These are phyloP conservation scores for Iberis pinnata DNA, from an alignment of 345 rosid genomes.

Conservation along the genomic window DNA sequence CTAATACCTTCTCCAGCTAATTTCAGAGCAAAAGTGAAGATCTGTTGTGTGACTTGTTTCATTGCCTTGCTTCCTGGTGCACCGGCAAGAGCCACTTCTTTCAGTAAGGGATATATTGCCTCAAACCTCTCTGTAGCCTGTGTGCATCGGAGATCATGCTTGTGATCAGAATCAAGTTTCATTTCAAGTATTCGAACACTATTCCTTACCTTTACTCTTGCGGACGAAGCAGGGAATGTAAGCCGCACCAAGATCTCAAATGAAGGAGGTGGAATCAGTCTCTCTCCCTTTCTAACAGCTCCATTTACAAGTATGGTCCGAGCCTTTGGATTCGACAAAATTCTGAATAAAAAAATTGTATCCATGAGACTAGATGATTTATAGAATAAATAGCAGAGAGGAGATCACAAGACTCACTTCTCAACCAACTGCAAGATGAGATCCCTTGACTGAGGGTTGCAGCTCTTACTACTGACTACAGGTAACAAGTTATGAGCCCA, in stretches of 20 bases:
- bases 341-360: slow-evolving; percentile 30
- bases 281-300: slow-evolving; percentile 70
- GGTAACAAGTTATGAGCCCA: slow-evolving; percentile 68
- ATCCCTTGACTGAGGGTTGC: slow-evolving; percentile 75
- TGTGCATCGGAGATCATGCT: slow-evolving; percentile 10
- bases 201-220: slow-evolving; percentile 54
- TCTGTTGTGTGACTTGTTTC: slow-evolving; percentile 64
- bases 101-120: slow-evolving; percentile 48
- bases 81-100: slow-evolving; percentile 71
- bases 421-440: slow-evolving; percentile 53
- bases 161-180: background rate
- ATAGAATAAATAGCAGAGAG: background rate
- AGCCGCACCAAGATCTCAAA: slow-evolving; percentile 50
- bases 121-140: slow-evolving; percentile 84
- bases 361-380: slow-evolving; percentile 4
- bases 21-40: slow-evolving; percentile 44
- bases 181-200: slow-evolving; percentile 2
- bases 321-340: slow-evolving; percentile 56
- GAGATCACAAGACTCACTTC: slow-evolving; percentile 29
- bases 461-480: slow-evolving; percentile 35
- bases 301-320: slow-evolving; percentile 54
- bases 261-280: slow-evolving; percentile 56
- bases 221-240: slow-evolving; percentile 58
- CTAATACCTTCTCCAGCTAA: slow-evolving; percentile 59
- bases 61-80: slow-evolving; percentile 64